These are phyloP conservation scores for Sphaerobolus stellatus DNA, from an alignment of 1,284 basidiomycete genomes.

Conservation along the genomic window DNA sequence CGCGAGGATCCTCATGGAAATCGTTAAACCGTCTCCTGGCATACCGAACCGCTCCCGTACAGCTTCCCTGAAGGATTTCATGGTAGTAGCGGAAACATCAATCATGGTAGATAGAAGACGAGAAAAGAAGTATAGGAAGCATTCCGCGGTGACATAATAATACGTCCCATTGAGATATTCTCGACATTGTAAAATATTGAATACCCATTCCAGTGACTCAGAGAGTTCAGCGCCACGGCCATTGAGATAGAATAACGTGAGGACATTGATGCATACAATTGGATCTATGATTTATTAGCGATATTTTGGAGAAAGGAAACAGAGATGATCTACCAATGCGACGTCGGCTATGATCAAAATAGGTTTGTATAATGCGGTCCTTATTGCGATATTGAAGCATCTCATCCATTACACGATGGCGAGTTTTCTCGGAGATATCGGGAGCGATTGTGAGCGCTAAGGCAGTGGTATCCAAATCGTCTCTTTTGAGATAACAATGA, in stretches of 20 bases:
- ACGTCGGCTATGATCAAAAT: neutral
- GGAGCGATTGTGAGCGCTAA: slow-evolving; percentile 44
- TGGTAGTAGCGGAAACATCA: neutral
- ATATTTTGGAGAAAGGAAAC: neutral
- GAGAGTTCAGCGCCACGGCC: slow-evolving; percentile 17
- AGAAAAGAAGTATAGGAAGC: slow-evolving; percentile 20
- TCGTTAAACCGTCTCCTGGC: slow-evolving; percentile 32
- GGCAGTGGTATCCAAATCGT: slow-evolving; percentile 54
- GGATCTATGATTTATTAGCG: slow-evolving; percentile 18
- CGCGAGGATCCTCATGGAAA: slow-evolving; percentile 49
- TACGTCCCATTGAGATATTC: slow-evolving; percentile 19
- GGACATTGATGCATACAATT: slow-evolving; percentile 18
- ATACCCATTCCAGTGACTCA: slow-evolving; percentile 18
- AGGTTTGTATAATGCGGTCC: slow-evolving; percentile 47
- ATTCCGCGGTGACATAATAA: slow-evolving; percentile 18
- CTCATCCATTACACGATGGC: slow-evolving; percentile 51
- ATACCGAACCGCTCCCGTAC: slow-evolving; percentile 15
- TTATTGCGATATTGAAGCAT: slow-evolving; percentile 49
- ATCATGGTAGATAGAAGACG: slow-evolving; percentile 15
- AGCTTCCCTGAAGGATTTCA: slow-evolving; percentile 9
- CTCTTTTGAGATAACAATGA: neutral
- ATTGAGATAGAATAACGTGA: slow-evolving; percentile 19
- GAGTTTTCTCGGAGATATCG: slow-evolving; percentile 32
- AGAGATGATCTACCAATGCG: neutral
- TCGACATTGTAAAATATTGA: slow-evolving; percentile 13